Base-by-base conservation (phyloP, 2,329 filamentous ascomycete genomes). In the Fusarium beomiforme region DNA sequence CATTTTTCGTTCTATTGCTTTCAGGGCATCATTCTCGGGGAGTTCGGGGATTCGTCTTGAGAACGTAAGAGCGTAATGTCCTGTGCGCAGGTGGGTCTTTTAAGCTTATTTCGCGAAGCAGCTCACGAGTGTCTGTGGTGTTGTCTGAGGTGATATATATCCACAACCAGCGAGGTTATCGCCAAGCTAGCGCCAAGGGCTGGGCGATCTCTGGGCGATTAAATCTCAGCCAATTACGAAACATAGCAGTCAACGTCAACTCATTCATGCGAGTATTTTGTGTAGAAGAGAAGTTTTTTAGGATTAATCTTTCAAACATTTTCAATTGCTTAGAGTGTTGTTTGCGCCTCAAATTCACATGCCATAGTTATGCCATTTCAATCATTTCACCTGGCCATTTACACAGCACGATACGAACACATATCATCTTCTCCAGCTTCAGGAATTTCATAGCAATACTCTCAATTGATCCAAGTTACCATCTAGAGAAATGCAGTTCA, bases 191-290 rank as follows among this genome's bases (percentile, higher is more conserved):
- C 49, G 69, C 70, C 62, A 70, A 73, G 67, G 44, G 42, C 70
- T 73, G 5, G 70, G 70, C 62, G 66, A 72, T 72, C 70, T 72
- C 70, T 72, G 8, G 66, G 66, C 70, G 33, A 70, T 72, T 46
- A 11, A 41, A 11, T 16, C 21, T 24, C 31, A 56, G 59, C 70
- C 51, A 72, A 71, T 73, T 29, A 21, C 23, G 3, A 34, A 26
- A 47, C 29, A 29, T 14, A 16, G n/a, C 29, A 47, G 66, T n/a
- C n/a, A 49, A 72, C 59, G 29, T 69, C 39, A 61, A 37, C 8
- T 12, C 12, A 42, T 43, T 1, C 17, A 13, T 4, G 0, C 8
- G 13, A 37, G 14, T 6, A 2, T 29, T 3, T n/a, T 3, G 24
- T 14, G 21, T 4, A 29, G 21, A 21, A 29, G 11, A n/a, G 8